phyloP scores from a whole-genome alignment of 176 grass and related monocot genomes.

The Tillandsia leiboldiana region DNA sequence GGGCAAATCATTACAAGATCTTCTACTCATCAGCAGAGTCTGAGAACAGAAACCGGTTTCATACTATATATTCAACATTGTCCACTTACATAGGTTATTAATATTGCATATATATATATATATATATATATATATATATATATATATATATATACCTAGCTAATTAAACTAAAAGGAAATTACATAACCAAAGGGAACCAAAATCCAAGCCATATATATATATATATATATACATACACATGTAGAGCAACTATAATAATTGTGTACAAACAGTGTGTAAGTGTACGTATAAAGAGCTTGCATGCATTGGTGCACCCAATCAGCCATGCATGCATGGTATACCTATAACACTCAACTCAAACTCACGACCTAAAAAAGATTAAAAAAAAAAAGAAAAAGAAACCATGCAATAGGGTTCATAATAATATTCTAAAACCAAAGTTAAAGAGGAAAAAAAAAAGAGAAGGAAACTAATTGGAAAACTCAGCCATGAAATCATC shows the following conservation, averaged over 20 bases:
- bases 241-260: not conserved
- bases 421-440: no score
- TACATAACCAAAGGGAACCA: not conserved
- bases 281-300: slow-evolving; percentile 23
- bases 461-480: slow-evolving; percentile 22
- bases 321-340: slow-evolving; percentile 26
- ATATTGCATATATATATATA: not conserved
- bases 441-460: slow-evolving; percentile 4
- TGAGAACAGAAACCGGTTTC: not conserved
- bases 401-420: not conserved
- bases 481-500: slow-evolving; percentile 59
- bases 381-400: slow-evolving; percentile 27
- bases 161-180: slow-evolving; percentile 2
- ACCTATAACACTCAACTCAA: slow-evolving; percentile 30
- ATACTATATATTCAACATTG: not conserved
- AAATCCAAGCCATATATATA: slow-evolving; percentile 22
- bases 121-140: not conserved
- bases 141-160: not conserved
- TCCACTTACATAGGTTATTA: not conserved
- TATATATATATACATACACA: slow-evolving; percentile 44
- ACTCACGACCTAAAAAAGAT: slow-evolving; percentile 20
- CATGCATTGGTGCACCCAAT: slow-evolving; percentile 24
- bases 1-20: slow-evolving; percentile 3
- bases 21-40: not conserved
- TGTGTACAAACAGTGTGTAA: slow-evolving; percentile 13